Evolutionary conservation across 257 asterid species (phyloP).

Genomic region (Solanum pennellii): DNA sequence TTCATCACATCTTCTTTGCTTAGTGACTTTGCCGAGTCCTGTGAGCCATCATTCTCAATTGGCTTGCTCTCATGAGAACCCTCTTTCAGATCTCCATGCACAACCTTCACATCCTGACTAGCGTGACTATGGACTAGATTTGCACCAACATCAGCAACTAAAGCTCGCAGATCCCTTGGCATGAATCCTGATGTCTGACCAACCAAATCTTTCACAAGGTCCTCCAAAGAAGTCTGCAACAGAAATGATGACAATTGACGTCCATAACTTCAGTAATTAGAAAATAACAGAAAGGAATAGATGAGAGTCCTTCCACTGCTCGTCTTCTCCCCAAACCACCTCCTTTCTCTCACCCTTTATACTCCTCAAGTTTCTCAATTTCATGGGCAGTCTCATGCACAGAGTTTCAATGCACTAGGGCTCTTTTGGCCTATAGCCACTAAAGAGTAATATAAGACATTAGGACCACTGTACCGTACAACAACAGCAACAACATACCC

Average conservation of each 20-base stretch:
- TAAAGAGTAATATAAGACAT: not conserved
- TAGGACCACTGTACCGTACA: not conserved
- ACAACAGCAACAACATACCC: not conserved
- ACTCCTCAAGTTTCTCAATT: not conserved
- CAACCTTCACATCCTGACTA: slow-evolving; percentile 18
- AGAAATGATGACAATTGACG: not conserved
- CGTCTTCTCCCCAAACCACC: not conserved
- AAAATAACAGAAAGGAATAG: not conserved
- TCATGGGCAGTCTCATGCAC: not conserved
- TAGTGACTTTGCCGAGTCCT: slow-evolving; percentile 21
- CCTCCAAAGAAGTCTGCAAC: slow-evolving; percentile 56
- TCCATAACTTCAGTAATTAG: not conserved
- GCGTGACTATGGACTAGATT: slow-evolving; percentile 31
- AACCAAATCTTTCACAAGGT: slow-evolving; percentile 69
- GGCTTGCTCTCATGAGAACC: slow-evolving; percentile 22
- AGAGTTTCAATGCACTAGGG: not conserved
- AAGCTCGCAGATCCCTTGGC: slow-evolving; percentile 85
- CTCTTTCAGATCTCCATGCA: slow-evolving; percentile 19
- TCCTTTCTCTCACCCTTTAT: not conserved
- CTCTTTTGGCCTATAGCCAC: not conserved
- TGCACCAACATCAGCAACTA: slow-evolving; percentile 85
- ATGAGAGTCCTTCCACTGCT: not conserved
- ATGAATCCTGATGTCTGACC: slow-evolving; percentile 98
- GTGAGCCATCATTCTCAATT: slow-evolving; percentile 17
- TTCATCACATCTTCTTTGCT: slow-evolving; percentile 67